Conservation (phyloP, 2,329 filamentous ascomycete genomes). For the Hymenoscyphus salicellus region DNA sequence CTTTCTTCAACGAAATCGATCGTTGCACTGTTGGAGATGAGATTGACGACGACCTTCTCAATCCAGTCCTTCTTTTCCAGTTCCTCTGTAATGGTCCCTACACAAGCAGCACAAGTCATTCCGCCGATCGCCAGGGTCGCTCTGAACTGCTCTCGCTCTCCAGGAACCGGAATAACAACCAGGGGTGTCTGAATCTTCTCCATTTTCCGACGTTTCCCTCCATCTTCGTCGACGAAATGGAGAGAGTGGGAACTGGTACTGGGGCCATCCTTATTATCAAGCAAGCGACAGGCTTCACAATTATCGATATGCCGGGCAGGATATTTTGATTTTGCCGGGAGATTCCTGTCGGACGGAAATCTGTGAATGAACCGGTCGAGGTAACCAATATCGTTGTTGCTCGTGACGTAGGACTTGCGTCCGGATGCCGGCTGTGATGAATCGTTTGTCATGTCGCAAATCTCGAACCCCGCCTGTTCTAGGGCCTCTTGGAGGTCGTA, state of each 20-base stretch:
- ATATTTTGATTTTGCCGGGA: conserved; percentile 25
- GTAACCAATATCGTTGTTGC: conserved; percentile 27
- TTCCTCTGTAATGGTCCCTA: conserved; percentile 46
- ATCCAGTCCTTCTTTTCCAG: conserved; percentile 48
- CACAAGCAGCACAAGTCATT: conserved; percentile 58
- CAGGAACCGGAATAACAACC: conserved; percentile 38
- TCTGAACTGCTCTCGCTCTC: conserved; percentile 43
- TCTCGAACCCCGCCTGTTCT: conserved; percentile 57
- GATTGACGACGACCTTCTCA: conserved; percentile 47
- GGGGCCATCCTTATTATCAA: conserved; percentile 33
- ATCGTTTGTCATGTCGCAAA: conserved; percentile 40
- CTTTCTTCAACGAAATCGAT: conserved; percentile 45
- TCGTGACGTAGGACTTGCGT: conserved; percentile 14
- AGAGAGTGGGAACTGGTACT: background rate
- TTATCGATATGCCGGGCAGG: conserved; percentile 44
- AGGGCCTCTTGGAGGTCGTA: conserved; percentile 48
- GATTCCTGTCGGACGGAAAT: conserved; percentile 25
- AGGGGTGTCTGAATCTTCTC: conserved; percentile 12
- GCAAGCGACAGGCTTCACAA: conserved; percentile 47
- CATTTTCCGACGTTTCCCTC: conserved; percentile 3
- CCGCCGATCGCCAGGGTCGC: conserved; percentile 52
- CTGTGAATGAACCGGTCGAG: conserved; percentile 30
- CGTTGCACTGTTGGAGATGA: conserved; percentile 51
- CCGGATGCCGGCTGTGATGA: background rate
- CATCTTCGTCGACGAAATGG: background rate